phyloP scores from a whole-genome alignment of 2,329 filamentous ascomycete genomes.

The Diaporthe batatas region DNA sequence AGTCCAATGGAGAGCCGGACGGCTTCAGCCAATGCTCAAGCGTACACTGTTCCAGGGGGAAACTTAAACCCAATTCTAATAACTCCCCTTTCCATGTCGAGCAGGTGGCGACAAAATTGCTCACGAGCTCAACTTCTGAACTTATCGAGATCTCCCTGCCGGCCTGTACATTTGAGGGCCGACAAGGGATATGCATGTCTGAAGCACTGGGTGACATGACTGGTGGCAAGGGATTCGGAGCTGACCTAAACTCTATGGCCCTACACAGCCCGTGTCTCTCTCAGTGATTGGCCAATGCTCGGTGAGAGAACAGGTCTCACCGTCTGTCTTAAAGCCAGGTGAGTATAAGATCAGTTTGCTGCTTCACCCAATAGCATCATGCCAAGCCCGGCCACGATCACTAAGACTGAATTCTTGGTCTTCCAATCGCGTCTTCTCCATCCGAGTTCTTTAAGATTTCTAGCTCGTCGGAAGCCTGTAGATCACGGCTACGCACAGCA shows the following conservation, averaged over 20 bases:
- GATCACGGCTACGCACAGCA: slow-evolving; percentile 1
- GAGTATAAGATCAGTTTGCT: not conserved
- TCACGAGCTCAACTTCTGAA: not conserved
- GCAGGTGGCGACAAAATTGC: slow-evolving; percentile 14
- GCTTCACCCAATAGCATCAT: not conserved
- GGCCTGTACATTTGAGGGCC: slow-evolving; percentile 4
- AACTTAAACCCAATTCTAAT: slow-evolving; percentile 7
- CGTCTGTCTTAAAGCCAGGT: not conserved
- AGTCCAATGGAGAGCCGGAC: not conserved
- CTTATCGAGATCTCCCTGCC: not conserved
- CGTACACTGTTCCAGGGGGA: slow-evolving; percentile 15
- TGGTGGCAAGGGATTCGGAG: not conserved
- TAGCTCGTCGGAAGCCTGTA: not conserved
- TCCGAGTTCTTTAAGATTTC: not conserved
- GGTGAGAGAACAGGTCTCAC: not conserved
- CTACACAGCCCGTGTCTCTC: not conserved
- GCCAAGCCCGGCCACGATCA: no score
- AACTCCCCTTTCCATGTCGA: not conserved
- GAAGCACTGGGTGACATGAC: slow-evolving; percentile 1
- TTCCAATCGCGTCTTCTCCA: slow-evolving; percentile 8
- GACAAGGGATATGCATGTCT: not conserved
- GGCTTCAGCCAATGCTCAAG: slow-evolving; percentile 1
- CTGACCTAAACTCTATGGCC: not conserved
- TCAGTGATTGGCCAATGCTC: not conserved
- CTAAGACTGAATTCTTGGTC: not conserved